Evolutionary conservation across 2,329 filamentous ascomycete genomes (phyloP).

Genomic region (Pestalotiopsis fici): DNA sequence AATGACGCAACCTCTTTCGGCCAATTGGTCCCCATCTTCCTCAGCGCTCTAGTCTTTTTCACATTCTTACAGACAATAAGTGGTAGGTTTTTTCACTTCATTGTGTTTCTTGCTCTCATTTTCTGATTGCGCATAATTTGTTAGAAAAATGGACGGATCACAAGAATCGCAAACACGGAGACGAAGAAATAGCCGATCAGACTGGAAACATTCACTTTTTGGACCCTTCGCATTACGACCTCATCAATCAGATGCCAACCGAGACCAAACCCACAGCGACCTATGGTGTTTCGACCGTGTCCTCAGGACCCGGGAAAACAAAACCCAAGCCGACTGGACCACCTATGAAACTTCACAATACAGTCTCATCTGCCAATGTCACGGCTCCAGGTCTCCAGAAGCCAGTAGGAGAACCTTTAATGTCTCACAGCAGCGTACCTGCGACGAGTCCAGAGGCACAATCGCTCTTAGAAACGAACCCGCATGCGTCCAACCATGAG

Average conservation of each 20-base stretch:
- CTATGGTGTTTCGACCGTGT: neutral
- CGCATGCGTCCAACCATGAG: no score
- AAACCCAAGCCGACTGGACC: neutral
- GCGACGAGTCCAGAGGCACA: no score
- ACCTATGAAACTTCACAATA: neutral
- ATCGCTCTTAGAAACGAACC: no score
- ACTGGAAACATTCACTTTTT: constrained; percentile 6
- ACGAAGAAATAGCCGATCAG: constrained; percentile 14
- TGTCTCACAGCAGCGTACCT: no score
- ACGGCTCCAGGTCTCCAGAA: neutral
- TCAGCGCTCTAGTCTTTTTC: constrained; percentile 30
- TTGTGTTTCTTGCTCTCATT: neutral
- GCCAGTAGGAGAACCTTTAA: neutral
- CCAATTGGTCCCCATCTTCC: constrained; percentile 35
- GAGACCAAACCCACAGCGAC: neutral
- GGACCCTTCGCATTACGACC: neutral
- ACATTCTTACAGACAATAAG: constrained; percentile 29
- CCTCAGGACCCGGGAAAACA: neutral
- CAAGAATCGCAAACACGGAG: constrained; percentile 14
- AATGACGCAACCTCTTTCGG: constrained; percentile 33
- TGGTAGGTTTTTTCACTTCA: constrained; percentile 16
- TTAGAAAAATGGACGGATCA: constrained; percentile 21
- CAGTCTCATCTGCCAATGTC: neutral
- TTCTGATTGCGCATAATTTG: neutral
- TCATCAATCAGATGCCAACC: neutral